A percentile compares a stretch with the other conserved stretches of the same genome.
Conservation (phyloP, 176 grass and related monocot species). For the Neostapfia colusana region DNA sequence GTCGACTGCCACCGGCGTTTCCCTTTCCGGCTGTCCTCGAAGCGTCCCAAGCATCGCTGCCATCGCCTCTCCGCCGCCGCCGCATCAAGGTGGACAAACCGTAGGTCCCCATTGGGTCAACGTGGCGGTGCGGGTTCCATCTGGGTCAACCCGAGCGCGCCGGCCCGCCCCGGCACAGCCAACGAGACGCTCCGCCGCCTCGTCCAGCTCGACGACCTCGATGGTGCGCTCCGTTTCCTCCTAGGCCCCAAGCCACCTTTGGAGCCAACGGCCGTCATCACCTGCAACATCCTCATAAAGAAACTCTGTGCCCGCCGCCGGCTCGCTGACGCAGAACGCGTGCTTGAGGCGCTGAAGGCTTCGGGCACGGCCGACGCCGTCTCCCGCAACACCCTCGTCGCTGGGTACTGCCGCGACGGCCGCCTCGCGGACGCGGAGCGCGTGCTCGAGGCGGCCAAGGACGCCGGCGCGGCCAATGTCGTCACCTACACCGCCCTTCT, state of each 20-base stretch:
- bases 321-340: slow-evolving; percentile 39
- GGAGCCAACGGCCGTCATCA: slow-evolving; percentile 33
- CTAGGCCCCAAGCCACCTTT: slow-evolving; percentile 20
- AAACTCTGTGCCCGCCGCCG: slow-evolving; percentile 40
- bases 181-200: slow-evolving; percentile 40
- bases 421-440: slow-evolving; percentile 41
- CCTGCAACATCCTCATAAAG: slow-evolving; percentile 49
- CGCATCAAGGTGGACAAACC: slow-evolving; percentile 33
- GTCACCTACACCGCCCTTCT: slow-evolving; percentile 46
- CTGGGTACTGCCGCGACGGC: slow-evolving; percentile 51
- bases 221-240: slow-evolving; percentile 42
- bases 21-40: neutral
- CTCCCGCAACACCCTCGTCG: slow-evolving; percentile 58
- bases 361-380: slow-evolving; percentile 41
- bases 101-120: neutral
- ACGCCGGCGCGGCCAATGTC: slow-evolving; percentile 34
- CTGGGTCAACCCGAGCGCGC: slow-evolving; percentile 45
- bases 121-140: slow-evolving; percentile 19
- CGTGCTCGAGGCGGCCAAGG: slow-evolving; percentile 22
- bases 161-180: neutral
- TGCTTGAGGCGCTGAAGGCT: slow-evolving; percentile 40
- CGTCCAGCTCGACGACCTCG: slow-evolving; percentile 45
- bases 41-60: neutral
- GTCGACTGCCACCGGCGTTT: slow-evolving; percentile 16
- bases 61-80: slow-evolving; percentile 2